A percentile compares a stretch with the other conserved stretches of the same genome.
These are phyloP conservation scores for Gynochthodes officinalis DNA, from an alignment of 257 asterid species.

Conservation along the genomic window DNA sequence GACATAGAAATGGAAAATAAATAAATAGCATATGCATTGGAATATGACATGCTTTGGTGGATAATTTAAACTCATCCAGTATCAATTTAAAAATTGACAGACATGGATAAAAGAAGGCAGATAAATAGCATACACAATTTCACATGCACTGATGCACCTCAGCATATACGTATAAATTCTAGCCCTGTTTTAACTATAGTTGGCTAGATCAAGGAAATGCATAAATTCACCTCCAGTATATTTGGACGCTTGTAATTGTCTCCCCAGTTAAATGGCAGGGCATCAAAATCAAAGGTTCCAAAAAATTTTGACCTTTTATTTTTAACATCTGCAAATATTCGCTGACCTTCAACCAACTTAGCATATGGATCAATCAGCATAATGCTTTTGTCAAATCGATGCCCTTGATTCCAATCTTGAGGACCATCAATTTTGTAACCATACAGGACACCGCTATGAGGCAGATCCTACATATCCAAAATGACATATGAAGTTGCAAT, in stretches of 20 bases:
- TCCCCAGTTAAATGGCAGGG: constrained; percentile 91
- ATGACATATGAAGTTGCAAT: constrained; percentile 7
- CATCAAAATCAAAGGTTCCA: constrained; percentile 76
- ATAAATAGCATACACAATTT: constrained; percentile 12
- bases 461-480: constrained; percentile 56
- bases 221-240: constrained; percentile 74
- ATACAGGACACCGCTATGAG: constrained; percentile 63
- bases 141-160: not conserved
- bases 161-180: not conserved
- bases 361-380: constrained; percentile 88
- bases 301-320: constrained; percentile 54
- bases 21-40: not conserved
- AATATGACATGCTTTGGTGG: not conserved
- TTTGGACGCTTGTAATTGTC: constrained; percentile 75
- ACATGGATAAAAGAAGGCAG: not conserved
- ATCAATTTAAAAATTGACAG: not conserved
- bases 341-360: constrained; percentile 86
- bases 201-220: constrained; percentile 15
- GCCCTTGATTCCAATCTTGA: constrained; percentile 80
- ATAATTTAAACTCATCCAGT: not conserved
- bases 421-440: constrained; percentile 88
- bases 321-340: constrained; percentile 74
- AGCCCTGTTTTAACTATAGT: not conserved
- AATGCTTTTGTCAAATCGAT: constrained; percentile 66
- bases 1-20: not conserved